Percentiles rank a stretch among this genome's conserved stretches.
These are phyloP conservation scores for Crithidia acanthocephali DNA, from an alignment of 208 protist species.

Conservation along the genomic window DNA sequence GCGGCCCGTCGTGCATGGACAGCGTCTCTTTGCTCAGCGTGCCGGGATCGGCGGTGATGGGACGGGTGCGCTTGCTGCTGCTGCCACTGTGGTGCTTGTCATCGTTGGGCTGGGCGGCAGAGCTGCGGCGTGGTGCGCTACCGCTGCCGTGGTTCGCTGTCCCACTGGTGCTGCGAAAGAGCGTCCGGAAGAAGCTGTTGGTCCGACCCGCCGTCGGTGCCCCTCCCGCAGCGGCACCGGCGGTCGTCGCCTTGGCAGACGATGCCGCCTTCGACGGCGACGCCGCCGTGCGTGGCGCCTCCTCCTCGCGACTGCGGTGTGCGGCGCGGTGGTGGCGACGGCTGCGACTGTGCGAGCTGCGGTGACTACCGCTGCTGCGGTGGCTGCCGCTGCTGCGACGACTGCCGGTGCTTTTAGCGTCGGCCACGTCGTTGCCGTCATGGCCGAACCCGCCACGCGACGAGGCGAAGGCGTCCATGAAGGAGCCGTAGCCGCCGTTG, in stretches of 20 bases:
- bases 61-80: not conserved
- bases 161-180: conserved; percentile 9
- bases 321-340: not conserved
- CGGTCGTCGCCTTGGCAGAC: too few relatives aligned
- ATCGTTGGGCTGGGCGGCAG: too few relatives aligned
- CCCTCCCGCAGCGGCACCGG: not conserved
- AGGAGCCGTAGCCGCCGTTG: conserved; percentile 20
- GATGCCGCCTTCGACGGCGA: not conserved
- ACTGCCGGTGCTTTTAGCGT: conserved; percentile 15
- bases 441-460: not conserved
- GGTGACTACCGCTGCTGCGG: conserved; percentile 1
- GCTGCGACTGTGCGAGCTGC: not conserved
- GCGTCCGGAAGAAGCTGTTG: conserved; percentile 7
- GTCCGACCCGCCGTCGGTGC: not conserved
- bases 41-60: not conserved
- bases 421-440: not conserved
- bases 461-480: conserved; percentile 7
- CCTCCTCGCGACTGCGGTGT: not conserved
- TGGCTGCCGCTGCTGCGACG: not conserved
- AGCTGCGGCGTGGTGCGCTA: not conserved
- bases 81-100: too few relatives aligned
- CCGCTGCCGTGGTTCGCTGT: not conserved
- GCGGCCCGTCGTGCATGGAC: not conserved
- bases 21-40: not conserved
- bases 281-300: not conserved